Percentiles rank a stretch among this genome's conserved stretches.
These are phyloP conservation scores for Microstegium vimineum DNA, from an alignment of 176 grass and related monocot genomes.

Conservation along the genomic window DNA sequence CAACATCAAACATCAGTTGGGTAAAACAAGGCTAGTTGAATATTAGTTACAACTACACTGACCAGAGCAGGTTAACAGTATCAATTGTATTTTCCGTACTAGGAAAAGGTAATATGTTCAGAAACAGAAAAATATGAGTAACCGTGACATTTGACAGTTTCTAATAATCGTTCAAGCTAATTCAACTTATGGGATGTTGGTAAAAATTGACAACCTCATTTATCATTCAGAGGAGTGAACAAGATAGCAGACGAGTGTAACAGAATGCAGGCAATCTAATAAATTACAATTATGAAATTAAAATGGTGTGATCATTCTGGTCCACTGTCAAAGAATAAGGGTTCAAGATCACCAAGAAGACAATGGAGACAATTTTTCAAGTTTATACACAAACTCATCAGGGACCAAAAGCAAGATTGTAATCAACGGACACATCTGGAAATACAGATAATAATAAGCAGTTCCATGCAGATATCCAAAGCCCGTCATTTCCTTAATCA, in stretches of 20 bases:
- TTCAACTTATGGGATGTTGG: not conserved
- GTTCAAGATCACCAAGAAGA: not conserved
- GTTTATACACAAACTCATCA: not conserved
- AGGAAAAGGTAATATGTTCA: conserved; percentile 1
- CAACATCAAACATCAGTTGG: not conserved
- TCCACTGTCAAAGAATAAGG: not conserved
- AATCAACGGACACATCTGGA: not conserved
- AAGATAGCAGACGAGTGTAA: not conserved
- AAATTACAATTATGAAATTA: not conserved
- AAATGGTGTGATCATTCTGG: not conserved
- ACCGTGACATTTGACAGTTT: not conserved
- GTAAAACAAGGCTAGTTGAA: not conserved
- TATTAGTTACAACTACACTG: not conserved
- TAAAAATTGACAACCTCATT: not conserved
- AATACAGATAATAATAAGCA: conserved; percentile 3
- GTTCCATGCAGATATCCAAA: not conserved
- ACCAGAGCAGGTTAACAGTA: not conserved
- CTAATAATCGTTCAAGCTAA: not conserved
- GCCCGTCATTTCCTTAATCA: not conserved
- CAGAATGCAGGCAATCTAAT: not conserved
- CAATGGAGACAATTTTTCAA: not conserved
- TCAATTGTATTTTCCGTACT: not conserved
- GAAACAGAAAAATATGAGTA: not conserved
- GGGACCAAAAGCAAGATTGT: not conserved
- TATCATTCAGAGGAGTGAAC: not conserved